Evolutionary conservation across 2,329 filamentous ascomycete species (phyloP), one percentile per base, ranked within the genome.

Genomic region (Ophiostoma populinum): DNA sequence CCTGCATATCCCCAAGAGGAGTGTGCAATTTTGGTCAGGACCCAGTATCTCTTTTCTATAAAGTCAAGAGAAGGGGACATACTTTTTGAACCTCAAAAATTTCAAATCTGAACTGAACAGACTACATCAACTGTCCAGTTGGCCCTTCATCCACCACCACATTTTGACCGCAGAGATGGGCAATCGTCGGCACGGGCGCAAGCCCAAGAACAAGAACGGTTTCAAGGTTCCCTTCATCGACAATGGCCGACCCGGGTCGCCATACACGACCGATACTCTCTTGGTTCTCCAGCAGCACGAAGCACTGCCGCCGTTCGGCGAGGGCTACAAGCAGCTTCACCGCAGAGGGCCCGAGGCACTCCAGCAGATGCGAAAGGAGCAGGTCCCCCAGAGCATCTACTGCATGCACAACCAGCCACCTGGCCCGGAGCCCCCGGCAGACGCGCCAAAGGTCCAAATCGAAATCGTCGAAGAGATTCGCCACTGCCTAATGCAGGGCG

Each of bases 341-440:
- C 32, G 39, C 1, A 35, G 42, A 3, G 42, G 42, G 1, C 40
- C 39, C 3, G 22, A 22, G 1, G 34, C 13, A 2, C 27, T 43
- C 12, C 18, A 15, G 1, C 17, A 35, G 21, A 42, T 43, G 43
- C 37, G 35, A 2, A 15, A 20, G 7, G 38, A 43, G 8, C 35
- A 45, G 22, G 35, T 43, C 2, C 40, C 38, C 0, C 40, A 42
- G 16, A 45, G 43, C 21, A 35, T 40, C 3, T 43, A 42, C 32
- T 43, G 41, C 25, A 5, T 45, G 15, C 13, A 31, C 12, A 43
- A 43, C 17, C 42, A 33, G 9, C 37, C 38, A 2, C 31, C 31
- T 0, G 43, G 42, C 1, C 40, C 39, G 1, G 43, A 41, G n/a
- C 38, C 40, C 2, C 15, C 24, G 1, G 16, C 9, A 1, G 16